These are phyloP conservation scores for Aspergillus sp. DNA, from an alignment of 2,329 filamentous ascomycete species.

Conservation along the genomic window DNA sequence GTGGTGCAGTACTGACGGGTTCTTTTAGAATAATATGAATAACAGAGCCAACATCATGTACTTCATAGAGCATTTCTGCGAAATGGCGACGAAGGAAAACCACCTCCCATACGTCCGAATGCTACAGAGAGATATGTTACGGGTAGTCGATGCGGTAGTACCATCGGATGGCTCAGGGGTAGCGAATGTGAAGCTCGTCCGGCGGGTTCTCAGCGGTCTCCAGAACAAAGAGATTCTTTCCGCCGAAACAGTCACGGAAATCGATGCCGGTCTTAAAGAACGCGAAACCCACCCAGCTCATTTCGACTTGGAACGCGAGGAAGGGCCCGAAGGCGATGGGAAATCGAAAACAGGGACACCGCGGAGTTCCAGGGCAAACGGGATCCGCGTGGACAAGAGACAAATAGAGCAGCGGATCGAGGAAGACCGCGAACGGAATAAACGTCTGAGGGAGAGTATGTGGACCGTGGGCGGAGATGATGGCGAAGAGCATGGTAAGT, in stretches of 20 bases:
- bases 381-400: slow-evolving; percentile 62
- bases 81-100: slow-evolving; percentile 68
- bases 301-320: slow-evolving; percentile 37
- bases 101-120: slow-evolving; percentile 79
- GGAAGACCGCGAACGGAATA: slow-evolving; percentile 91
- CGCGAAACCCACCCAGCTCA: slow-evolving; percentile 60
- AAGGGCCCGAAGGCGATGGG: slow-evolving; percentile 18
- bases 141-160: slow-evolving; percentile 85
- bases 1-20: not conserved
- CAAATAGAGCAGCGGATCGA: slow-evolving; percentile 95
- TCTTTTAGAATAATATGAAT: slow-evolving; percentile 77
- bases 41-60: slow-evolving; percentile 98
- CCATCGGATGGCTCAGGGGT: slow-evolving; percentile 79
- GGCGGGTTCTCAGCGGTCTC: slow-evolving; percentile 67
- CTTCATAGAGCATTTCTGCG: slow-evolving; percentile 91
- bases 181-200: slow-evolving; percentile 87
- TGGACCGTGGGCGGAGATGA: slow-evolving; percentile 70
- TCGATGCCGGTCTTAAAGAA: slow-evolving; percentile 74
- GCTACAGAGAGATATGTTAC: slow-evolving; percentile 87
- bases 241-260: slow-evolving; percentile 65
- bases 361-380: slow-evolving; percentile 25
- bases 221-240: slow-evolving; percentile 64
- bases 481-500: slow-evolving; percentile 64
- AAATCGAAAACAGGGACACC: slow-evolving; percentile 22
- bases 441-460: slow-evolving; percentile 80